Evolutionary conservation across 1,284 basidiomycete genomes (phyloP).

Genomic region (Puccinia horiana): DNA sequence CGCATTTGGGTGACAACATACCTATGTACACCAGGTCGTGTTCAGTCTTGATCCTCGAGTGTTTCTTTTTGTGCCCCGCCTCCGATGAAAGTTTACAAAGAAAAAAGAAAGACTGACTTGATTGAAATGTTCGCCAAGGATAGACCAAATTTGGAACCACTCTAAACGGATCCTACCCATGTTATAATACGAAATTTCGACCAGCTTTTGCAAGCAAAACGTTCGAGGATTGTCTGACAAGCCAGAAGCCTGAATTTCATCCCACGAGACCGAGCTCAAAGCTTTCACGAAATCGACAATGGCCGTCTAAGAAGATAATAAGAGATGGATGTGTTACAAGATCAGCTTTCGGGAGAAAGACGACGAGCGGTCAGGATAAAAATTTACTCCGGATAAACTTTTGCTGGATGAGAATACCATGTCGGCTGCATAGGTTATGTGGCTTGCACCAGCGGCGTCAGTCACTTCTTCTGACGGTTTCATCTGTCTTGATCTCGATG

Average conservation of each 20-base stretch:
- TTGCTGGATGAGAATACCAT: conserved; percentile 98
- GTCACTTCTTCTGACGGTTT: conserved; percentile 84
- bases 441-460: conserved; percentile 92
- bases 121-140: conserved; percentile 98
- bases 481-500: conserved; percentile 59
- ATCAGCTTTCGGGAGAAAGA: background rate
- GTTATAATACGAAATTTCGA: conserved; percentile 99
- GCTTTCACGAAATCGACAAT: conserved; percentile 98
- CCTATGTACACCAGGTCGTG: conserved; percentile 62
- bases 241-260: conserved; percentile 97
- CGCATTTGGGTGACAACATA: conserved; percentile 96
- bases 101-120: conserved; percentile 66
- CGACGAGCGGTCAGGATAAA: background rate
- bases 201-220: conserved; percentile 97
- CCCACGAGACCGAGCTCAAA: conserved; percentile 96
- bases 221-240: conserved; percentile 82
- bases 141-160: conserved; percentile 98
- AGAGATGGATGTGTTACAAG: background rate
- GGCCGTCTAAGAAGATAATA: conserved; percentile 68
- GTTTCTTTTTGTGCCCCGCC: background rate
- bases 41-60: background rate
- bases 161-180: conserved; percentile 98
- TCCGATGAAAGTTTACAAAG: background rate
- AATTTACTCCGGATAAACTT: conserved; percentile 82
- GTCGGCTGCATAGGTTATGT: conserved; percentile 97